Evolutionary conservation across 805 yeast genomes (phyloP), one percentile per base, ranked within the genome.

Genomic region (Candida odintsovae): DNA sequence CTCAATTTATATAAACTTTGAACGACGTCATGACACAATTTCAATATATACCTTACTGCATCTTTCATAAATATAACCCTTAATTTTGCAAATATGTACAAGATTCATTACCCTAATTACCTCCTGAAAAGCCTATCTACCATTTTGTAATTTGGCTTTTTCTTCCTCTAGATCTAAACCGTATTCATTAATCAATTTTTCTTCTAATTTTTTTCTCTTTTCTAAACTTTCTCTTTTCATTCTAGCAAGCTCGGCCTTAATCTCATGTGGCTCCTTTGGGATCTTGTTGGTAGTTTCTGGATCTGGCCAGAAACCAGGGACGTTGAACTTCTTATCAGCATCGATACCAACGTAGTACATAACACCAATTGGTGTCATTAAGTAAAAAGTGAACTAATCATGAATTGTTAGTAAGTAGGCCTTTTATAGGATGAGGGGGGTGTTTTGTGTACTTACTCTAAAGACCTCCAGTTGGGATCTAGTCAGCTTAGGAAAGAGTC

Each of bases 291-390:
- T 73, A 2, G 97, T 85, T 38, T 86, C 85, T 38, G 97, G 97
- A 64, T 90, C 97, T 3, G 98, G 98, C 96, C 96, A 90, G 67
- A 88, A 90, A 19, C 96, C 96, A 9, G 95, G 95, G 41, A 90
- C 82, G 61, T 89, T 87, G 64, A 90, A 81, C 69, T 89, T 90
- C 57, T 74, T 78, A 64, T 90, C 96, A 2, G 97, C 85, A 57
- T 90, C 90, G 36, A 85, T 77, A 62, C 98, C 97, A 40, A 89
- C 90, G 57, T 85, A 90, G 66, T 88, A 84, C 98, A 90, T 90
- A 59, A 89, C 85, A n/a, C 79, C 76, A 41, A 90, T 86, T 0
- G 98, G 98, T 1, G 95, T 80, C 56, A 89, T 69, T 39, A 90
- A 77, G 63, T 86, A 90, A 60, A 90, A 84, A 0, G 96, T 81